Evolutionary conservation across 169 alveolate genomes (phyloP).

Genomic region (Perkinsus marinus): DNA sequence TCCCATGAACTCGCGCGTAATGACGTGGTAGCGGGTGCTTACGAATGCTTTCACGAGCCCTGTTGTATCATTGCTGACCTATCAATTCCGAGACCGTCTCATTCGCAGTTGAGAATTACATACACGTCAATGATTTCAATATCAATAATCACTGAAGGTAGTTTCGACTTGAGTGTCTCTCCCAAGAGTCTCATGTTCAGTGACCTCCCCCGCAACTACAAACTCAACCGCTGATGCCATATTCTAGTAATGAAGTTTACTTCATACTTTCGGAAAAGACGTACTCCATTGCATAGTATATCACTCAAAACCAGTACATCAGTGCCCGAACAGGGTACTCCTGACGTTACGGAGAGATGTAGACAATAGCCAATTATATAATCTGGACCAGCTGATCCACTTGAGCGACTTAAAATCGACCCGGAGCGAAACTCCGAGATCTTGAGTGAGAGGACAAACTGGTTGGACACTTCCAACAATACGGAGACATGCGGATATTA

Average conservation of each 20-base stretch:
- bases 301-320: neutral
- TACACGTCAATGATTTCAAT: too few species aligned
- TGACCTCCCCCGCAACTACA: too few species aligned
- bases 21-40: too few species aligned
- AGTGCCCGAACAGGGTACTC: neutral
- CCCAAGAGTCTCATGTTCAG: too few species aligned
- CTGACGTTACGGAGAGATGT: neutral
- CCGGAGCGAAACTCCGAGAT: neutral
- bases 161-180: too few species aligned
- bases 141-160: too few species aligned
- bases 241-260: neutral
- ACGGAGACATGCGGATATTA: neutral
- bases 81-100: too few species aligned
- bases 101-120: too few species aligned
- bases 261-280: neutral
- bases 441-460: neutral
- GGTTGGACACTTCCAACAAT: neutral
- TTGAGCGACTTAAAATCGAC: neutral
- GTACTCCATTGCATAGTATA: neutral
- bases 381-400: neutral
- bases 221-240: too few species aligned
- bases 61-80: too few species aligned
- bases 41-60: too few species aligned
- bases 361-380: neutral
- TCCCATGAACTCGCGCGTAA: too few species aligned